A percentile compares a stretch with the other conserved stretches of the same genome.
Conservation (phyloP, 345 rosid species). For the Excoecaria agallocha region DNA sequence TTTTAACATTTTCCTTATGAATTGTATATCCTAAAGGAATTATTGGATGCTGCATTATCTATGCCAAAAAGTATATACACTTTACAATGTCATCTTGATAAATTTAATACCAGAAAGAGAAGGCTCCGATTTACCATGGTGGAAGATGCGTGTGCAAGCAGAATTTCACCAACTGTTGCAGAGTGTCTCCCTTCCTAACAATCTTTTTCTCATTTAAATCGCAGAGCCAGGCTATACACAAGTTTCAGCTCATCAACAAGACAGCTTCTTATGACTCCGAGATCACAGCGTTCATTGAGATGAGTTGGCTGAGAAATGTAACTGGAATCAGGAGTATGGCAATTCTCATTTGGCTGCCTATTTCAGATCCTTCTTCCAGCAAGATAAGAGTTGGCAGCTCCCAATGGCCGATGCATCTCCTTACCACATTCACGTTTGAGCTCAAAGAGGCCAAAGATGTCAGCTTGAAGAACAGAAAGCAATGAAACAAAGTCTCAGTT, state of each 20-base stretch:
- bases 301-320: conserved; percentile 21
- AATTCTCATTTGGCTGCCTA: conserved; percentile 27
- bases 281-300: conserved; percentile 32
- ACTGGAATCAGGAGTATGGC: conserved; percentile 34
- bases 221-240: conserved; percentile 27
- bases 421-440: conserved; percentile 34
- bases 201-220: conserved; percentile 1
- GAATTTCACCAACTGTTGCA: too few relatives aligned
- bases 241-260: conserved; percentile 27
- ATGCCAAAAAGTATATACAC: too few relatives aligned
- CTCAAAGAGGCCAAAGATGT: conserved; percentile 11
- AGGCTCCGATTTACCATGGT: conserved; percentile 30
- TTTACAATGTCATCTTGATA: background rate
- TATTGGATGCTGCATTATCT: too few relatives aligned
- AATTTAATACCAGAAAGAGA: background rate
- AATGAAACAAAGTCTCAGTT: too few relatives aligned
- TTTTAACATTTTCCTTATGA: too few relatives aligned
- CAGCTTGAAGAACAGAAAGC: background rate
- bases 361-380: conserved; percentile 24
- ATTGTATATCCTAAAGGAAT: background rate
- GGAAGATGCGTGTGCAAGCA: background rate
- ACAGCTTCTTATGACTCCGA: conserved; percentile 24
- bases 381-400: conserved; percentile 22
- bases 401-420: conserved; percentile 19
- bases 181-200: too few relatives aligned